Percentiles rank a stretch among this genome's conserved stretches.
Conservation (phyloP, 2,329 filamentous ascomycete species). For the Catunica adiposa region DNA sequence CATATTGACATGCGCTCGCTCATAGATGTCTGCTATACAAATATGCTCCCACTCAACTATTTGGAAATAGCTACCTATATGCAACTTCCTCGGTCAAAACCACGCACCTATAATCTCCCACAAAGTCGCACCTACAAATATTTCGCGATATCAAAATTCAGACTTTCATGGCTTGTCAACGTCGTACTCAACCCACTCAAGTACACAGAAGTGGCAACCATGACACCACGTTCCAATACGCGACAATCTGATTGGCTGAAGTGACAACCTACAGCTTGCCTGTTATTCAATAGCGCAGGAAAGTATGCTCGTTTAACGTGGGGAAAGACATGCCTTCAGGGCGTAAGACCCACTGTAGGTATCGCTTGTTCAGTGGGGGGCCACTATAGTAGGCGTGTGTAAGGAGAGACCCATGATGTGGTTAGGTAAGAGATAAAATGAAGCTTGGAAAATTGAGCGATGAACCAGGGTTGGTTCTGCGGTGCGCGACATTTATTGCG, state of each 20-base stretch:
- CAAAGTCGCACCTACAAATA: no score
- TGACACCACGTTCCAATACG: neutral
- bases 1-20: no score
- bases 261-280: neutral
- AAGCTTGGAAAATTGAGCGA: neutral
- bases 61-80: no score
- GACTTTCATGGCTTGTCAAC: no score
- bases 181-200: no score
- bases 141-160: no score
- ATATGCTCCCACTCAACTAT: no score
- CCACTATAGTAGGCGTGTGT: neutral
- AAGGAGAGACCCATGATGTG: neutral
- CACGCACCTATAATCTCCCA: no score
- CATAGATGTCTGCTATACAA: no score
- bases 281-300: neutral
- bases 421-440: neutral
- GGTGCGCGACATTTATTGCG: no score
- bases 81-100: no score
- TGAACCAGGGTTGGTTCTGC: neutral
- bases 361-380: neutral
- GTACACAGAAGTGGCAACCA: neutral
- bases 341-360: neutral
- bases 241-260: neutral
- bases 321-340: neutral
- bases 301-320: no score